Base-by-base conservation (phyloP, 768 basidiomycete genomes). In the Termitomyces sp. region DNA sequence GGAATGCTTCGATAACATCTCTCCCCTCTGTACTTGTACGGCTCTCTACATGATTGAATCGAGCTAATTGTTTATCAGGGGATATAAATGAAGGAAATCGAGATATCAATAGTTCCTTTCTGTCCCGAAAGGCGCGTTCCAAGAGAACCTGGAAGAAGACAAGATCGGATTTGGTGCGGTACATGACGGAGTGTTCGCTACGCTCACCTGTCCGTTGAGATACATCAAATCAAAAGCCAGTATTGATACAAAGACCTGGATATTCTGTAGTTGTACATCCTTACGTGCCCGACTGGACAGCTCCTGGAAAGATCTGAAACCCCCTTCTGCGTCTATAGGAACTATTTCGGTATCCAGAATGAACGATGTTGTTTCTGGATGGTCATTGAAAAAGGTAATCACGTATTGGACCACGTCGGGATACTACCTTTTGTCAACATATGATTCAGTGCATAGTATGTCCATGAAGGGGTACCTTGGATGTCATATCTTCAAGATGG, bases 171-270 rank as follows among this genome's bases (percentile, higher is more conserved):
- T 34, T 52, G 52, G 41, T 4, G 6, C 7, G 15, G 41, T 13
- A 39, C 34, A 52, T 44, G 44, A 64, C 30, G 46, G 55, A 45
- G 49, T 61, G 41, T 57, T 22, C 42, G 12, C 11, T 42, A 37
- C 34, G 67, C 84, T 71, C 61, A 92, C 95, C 75, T 87, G 73
- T 60, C 83, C 87, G 70, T 96, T 87, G 49, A 93, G 75, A 66
- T 86, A 86, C 91, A 97, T 91, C 59, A 96, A 66, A 73, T 97
- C 95, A 70, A 96, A 97, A 0, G 83, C 88, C 70, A 83, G 95
- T 2, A 96, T 80, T n/a, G 88, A 88, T 1, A 96, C 91, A 27
- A 84, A 72, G 44, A 95, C 81, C 61, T 83, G 87, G 66, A 97
- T 81, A 65, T 94, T 84, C 59, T 81, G 78, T 6, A 92, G 70